Evolutionary conservation across 1,284 basidiomycete species (phyloP), one percentile per base, ranked within the genome.

Genomic region (Cryptococcus deneoformans): DNA sequence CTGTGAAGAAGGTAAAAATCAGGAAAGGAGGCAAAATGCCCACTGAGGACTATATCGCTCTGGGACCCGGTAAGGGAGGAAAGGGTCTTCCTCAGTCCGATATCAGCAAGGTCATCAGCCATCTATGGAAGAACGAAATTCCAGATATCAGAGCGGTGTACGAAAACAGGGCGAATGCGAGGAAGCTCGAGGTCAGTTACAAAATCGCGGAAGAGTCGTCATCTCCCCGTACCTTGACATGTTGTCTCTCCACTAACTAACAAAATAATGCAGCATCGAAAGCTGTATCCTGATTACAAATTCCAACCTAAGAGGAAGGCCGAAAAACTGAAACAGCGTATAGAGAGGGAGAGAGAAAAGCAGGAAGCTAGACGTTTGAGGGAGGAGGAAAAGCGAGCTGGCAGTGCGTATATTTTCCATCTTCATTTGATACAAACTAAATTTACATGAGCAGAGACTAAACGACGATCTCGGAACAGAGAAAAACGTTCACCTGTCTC

Each of bases 301-400:
- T 92, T 86, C 69, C 79, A 82, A 54, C 90, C 90, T 0, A 78
- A 82, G 72, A 86, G 83, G 68, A 87, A 84, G 73, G 84, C 84
- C 53, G 82, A 84, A 50, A 88, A 86, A 73, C 77, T 80, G 39
- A 80, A 79, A 29, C 57, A 79, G 38, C 79, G 82, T 36, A 80
- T 81, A 59, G 80, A 82, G 48, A 59, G 53, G 36, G 66, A 71
- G 38, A 52, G 62, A 46, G 65, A 70, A 53, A 70, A 63, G 48
- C 66, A 69, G 14, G 64, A 62, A 10, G 54, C 50, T 6, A 68
- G 64, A 37, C 59, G 63, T 36, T 63, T 68, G 39, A 71, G 67
- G 51, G 65, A 65, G 35, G 24, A 46, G 10, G 54, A 53, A 16
- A 55, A 58, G 40, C 34, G 38, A 36, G 54, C 55, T 3, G 53